Evolutionary conservation across 163 green algal genomes (phyloP).

Genomic region (Smithsoniella earleae): DNA sequence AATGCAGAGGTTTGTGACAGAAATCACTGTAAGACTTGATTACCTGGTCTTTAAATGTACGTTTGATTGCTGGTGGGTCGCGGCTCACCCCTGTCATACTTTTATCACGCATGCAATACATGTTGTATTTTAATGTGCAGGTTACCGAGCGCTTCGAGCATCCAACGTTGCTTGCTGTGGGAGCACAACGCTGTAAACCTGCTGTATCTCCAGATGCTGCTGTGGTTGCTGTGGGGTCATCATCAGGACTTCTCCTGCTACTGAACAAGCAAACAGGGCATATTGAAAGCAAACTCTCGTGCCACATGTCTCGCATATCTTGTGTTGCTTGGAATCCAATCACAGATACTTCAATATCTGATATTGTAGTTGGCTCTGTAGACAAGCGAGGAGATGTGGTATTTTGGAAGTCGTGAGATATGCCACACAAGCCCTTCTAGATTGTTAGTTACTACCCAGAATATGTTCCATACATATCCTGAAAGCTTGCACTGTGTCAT

Average conservation of each 20-base stretch:
- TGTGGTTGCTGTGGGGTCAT: conserved; percentile 6
- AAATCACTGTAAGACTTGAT: too few species aligned
- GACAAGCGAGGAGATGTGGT: conserved; percentile 6
- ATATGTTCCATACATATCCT: not conserved
- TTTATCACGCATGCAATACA: too few species aligned
- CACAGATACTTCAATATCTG: not conserved
- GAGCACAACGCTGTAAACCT: conserved; percentile 5
- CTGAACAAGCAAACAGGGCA: conserved; percentile 12
- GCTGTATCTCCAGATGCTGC: conserved; percentile 7
- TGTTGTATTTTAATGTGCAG: too few species aligned
- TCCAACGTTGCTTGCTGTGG: not conserved
- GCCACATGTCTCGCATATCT: not conserved
- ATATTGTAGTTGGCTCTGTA: not conserved
- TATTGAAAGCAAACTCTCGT: not conserved
- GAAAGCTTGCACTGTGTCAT: not conserved
- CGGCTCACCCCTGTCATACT: too few species aligned
- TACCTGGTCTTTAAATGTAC: too few species aligned
- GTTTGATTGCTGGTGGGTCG: too few species aligned
- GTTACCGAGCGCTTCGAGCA: not conserved
- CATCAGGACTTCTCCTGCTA: conserved; percentile 4
- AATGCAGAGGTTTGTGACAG: too few species aligned
- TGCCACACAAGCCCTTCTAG: not conserved
- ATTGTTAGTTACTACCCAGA: not conserved
- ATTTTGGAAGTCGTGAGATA: conserved; percentile 1
- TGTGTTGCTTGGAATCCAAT: conserved; percentile 21